phyloP scores from a whole-genome alignment of 1,284 basidiomycete species.

The Boletus mariae region DNA sequence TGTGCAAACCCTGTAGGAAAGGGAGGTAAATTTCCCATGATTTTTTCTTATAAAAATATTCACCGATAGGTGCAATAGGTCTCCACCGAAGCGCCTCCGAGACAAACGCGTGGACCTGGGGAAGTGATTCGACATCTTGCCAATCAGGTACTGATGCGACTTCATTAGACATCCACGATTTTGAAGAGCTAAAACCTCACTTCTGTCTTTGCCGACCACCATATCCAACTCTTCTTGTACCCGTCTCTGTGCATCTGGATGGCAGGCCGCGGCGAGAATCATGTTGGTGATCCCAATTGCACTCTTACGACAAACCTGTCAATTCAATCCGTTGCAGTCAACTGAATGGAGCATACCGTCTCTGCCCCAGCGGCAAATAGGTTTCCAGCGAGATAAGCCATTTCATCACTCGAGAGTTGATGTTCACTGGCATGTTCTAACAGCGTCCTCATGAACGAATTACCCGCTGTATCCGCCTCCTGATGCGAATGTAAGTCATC shows the following conservation, averaged over 20 bases:
- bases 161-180: neutral
- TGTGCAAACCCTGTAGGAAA: constrained; percentile 46
- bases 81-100: constrained; percentile 62
- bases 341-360: constrained; percentile 34
- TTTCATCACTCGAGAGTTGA: constrained; percentile 49
- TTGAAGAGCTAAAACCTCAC: constrained; percentile 30
- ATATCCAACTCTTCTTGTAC: constrained; percentile 61
- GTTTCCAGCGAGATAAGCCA: constrained; percentile 57
- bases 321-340: neutral
- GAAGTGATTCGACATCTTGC: constrained; percentile 46
- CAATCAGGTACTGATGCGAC: constrained; percentile 44
- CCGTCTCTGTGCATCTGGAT: constrained; percentile 50
- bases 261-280: constrained; percentile 62
- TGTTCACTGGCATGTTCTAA: constrained; percentile 48
- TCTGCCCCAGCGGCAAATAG: constrained; percentile 63
- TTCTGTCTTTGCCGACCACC: constrained; percentile 50
- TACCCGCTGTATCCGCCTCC: constrained; percentile 35
- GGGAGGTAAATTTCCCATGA: neutral
- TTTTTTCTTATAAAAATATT: neutral
- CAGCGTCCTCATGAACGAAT: constrained; percentile 54
- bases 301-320: constrained; percentile 32
- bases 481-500: neutral
- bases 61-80: constrained; percentile 51
- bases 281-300: constrained; percentile 54
- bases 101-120: constrained; percentile 57